Base-by-base conservation (phyloP, 306 rosid genomes). In the Phaseolus lunatus region DNA sequence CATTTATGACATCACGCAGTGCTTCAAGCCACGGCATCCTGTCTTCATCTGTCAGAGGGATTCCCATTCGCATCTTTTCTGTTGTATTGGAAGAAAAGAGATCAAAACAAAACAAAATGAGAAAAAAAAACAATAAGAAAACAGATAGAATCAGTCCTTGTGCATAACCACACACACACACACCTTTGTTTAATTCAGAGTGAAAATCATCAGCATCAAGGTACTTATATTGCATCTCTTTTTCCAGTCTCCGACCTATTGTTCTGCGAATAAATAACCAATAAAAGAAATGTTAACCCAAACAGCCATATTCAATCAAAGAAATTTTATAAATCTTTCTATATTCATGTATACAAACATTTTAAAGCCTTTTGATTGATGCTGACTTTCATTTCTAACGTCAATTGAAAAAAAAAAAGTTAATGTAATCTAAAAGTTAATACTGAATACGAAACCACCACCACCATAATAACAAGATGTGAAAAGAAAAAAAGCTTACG, bases 191-290 rank as follows among this genome's bases (percentile, higher is more conserved):
- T 59, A 94, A 90, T 47, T 76, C 80, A 16, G 96, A 83, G 72
- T 94, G 97, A 80, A 87, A 90, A 87, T 92, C 88, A 89, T 92
- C 98, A 6, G 98, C 98, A 83, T 94, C 98, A 69, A 92, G 87
- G 49, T 86, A 92, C 67, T 68, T 84, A 43, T 75, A 84, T 6
- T 70, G 83, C 70, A 78, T 78, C 82, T 74, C 86, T 67, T 77
- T 78, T 61, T 89, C 93, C 72, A 94, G 82, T 87, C 85, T 81
- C 81, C 77, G 89, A 19, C 98, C 96, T 56, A 94, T 80, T 15
- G 98, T 90, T 33, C 97, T 94, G 87, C 86, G 23, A 80, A 78
- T 8, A 75, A 20, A 65, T 52, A 75, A 59, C 31, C 54, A 81
- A 41, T 10, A 41, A 15, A 53, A n/a, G n/a, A 27, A n/a, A 18